Base-by-base conservation (phyloP, 108 stramenopile genomes). In the Fragilaria radians region DNA sequence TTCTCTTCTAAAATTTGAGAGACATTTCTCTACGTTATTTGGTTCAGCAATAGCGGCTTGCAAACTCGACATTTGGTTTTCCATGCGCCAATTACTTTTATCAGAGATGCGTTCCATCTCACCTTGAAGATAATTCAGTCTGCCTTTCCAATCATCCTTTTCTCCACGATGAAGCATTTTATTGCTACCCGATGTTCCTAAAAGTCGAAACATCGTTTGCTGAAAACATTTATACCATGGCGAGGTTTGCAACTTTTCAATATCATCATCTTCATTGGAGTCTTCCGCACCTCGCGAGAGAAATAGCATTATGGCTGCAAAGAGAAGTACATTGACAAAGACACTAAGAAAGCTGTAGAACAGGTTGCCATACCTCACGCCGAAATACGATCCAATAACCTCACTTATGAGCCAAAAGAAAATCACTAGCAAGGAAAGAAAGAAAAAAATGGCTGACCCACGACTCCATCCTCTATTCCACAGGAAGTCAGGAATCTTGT, bases 331-430 rank as follows among this genome's bases (percentile, higher is more conserved):
- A 28, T 73, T 81, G 19, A 77, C 70, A 22, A 70, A 34, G 46
- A 81, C 68, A 52, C 75, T 77, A 2, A 53, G 31, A 28, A 81
- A 36, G 32, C 76, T 74, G 25, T 71, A 61, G 14, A 59, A 5
- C 4, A 74, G 21, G 32, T 56, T 74, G 0, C 63, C 73, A 45
- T 74, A 34, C 2, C 67, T 27, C 9, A 58, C 65, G 0, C 73
- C 75, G 22, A 31, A 26, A 21, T 53, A 25, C 30, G 55, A 77
- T 1, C 72, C 80, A 14, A 62, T 54, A 4, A 66, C 42, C 49
- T 81, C 80, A n/a, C 70, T 63, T 5, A 74, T n/a, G 24, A 70
- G 58, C 80, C 80, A 81, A 5, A 54, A 36, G 19, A 77, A 19
- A 23, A 72, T 58, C 25, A 76, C 74, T 9, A 62, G n/a, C 29